Evolutionary conservation across 352 stramenopile species (phyloP).

Genomic region (Plasmopara viticola): DNA sequence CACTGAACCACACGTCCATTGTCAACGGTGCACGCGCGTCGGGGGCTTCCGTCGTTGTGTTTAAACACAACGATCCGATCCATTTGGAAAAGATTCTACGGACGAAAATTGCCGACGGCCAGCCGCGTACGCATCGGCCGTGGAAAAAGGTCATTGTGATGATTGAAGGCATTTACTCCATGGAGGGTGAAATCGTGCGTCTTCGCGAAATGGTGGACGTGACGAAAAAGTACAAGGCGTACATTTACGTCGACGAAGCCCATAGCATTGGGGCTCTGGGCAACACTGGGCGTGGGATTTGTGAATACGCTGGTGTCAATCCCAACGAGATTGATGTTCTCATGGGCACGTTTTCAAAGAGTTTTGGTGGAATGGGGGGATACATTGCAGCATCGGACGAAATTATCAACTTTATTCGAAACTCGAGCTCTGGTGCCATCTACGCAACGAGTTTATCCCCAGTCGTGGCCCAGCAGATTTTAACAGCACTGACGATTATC

Average conservation of each 20-base stretch:
- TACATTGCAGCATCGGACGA: constrained; percentile 92
- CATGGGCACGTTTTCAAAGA: constrained; percentile 99
- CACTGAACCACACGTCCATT: constrained; percentile 98
- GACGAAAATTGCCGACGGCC: constrained; percentile 64
- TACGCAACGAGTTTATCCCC: constrained; percentile 61
- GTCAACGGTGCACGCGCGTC: constrained; percentile 94
- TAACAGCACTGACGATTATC: constrained; percentile 90
- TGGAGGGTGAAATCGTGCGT: constrained; percentile 97
- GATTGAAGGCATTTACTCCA: constrained; percentile 97
- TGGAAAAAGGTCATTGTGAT: constrained; percentile 98
- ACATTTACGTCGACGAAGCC: constrained; percentile 96
- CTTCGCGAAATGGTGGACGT: constrained; percentile 89
- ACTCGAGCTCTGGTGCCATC: constrained; percentile 46
- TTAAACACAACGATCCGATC: constrained; percentile 94
- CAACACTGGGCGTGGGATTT: constrained; percentile 90
- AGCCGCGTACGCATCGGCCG: constrained; percentile 89
- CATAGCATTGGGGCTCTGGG: constrained; percentile 96
- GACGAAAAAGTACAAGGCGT: constrained; percentile 95
- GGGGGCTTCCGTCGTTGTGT: constrained; percentile 90
- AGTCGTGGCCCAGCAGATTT: constrained; percentile 50
- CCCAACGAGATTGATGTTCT: constrained; percentile 96
- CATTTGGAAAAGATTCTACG: constrained; percentile 90
- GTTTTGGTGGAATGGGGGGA: constrained; percentile 96
- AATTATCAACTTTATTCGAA: constrained; percentile 56
- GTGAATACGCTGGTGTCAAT: constrained; percentile 93